These are phyloP conservation scores for Asparagopsis taxiformis DNA, from an alignment of 31 red algal genomes.

Conservation along the genomic window DNA sequence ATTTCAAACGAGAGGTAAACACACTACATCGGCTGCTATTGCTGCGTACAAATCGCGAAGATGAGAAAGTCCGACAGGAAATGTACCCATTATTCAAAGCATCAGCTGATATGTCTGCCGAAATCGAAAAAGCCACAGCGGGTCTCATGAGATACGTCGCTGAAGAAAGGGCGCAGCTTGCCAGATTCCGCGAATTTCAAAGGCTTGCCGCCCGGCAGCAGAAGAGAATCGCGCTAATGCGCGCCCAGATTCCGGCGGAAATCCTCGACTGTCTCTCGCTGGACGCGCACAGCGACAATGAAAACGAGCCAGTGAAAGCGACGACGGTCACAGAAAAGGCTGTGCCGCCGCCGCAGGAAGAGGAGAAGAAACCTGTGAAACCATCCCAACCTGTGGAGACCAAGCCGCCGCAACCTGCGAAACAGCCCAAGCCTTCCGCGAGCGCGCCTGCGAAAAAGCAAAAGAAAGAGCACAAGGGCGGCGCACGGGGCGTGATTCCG, in stretches of 20 bases:
- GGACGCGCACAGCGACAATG: background rate
- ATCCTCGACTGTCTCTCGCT: background rate
- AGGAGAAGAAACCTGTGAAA: too few relatives aligned
- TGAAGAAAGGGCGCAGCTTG: slow-evolving; percentile 26
- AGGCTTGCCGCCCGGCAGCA: slow-evolving; percentile 11
- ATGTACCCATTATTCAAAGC: slow-evolving; percentile 23
- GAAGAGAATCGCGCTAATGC: slow-evolving; percentile 17
- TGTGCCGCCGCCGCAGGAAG: too few relatives aligned
- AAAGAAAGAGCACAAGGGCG: background rate
- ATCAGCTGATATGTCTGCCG: slow-evolving; percentile 11
- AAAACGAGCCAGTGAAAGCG: too few relatives aligned
- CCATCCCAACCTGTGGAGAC: too few relatives aligned
- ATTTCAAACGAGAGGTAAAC: slow-evolving; percentile 9
- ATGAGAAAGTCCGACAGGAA: slow-evolving; percentile 17
- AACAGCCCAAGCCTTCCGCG: background rate
- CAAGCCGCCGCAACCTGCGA: too few relatives aligned
- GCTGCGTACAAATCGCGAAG: slow-evolving; percentile 3
- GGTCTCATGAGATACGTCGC: slow-evolving; percentile 29
- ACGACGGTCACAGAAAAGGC: too few relatives aligned
- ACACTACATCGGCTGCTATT: slow-evolving; percentile 14
- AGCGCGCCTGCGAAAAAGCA: background rate
- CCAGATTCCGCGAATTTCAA: slow-evolving; percentile 16
- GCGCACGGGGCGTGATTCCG: slow-evolving; percentile 3
- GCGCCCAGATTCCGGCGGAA: slow-evolving; percentile 9
- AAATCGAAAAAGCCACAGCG: slow-evolving; percentile 32